Conservation (phyloP, 441 rosid genomes). For the Adansonia madagascariensis region DNA sequence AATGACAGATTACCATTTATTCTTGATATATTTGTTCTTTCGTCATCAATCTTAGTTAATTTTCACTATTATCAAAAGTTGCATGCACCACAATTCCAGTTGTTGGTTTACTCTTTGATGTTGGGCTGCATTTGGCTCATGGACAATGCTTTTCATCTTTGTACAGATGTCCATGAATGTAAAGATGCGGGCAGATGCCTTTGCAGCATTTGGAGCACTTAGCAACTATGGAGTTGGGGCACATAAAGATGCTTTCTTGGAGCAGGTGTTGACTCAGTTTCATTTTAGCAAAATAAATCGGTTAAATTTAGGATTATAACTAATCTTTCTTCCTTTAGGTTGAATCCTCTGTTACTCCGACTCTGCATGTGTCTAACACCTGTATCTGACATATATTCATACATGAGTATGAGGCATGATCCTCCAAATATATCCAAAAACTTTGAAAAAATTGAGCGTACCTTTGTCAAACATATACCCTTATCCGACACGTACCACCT, state of each 20-base stretch:
- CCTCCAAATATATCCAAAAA: too few relatives aligned
- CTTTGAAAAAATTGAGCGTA: too few relatives aligned
- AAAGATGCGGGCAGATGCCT: conserved; percentile 85
- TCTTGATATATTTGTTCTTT: too few relatives aligned
- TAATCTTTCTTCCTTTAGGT: not conserved
- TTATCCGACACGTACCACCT: too few relatives aligned
- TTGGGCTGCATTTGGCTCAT: conserved; percentile 12
- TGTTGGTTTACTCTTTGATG: conserved; percentile 14
- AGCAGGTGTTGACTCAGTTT: conserved; percentile 60
- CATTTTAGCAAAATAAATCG: conserved; percentile 3
- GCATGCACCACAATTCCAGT: not conserved
- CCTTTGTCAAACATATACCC: too few relatives aligned
- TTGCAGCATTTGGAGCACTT: conserved; percentile 89
- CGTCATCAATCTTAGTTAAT: not conserved
- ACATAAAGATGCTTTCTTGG: conserved; percentile 79
- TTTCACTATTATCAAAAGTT: not conserved
- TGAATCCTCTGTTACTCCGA: too few relatives aligned
- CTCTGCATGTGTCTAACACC: too few relatives aligned
- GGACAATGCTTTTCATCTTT: conserved; percentile 19
- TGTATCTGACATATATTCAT: too few relatives aligned
- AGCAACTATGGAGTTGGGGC: conserved; percentile 75
- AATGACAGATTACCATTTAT: too few relatives aligned
- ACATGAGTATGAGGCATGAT: too few relatives aligned
- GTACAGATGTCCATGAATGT: conserved; percentile 73
- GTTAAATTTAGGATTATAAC: not conserved